Base-by-base conservation (phyloP, 345 rosid genomes). In the Gossypium mustelinum region DNA sequence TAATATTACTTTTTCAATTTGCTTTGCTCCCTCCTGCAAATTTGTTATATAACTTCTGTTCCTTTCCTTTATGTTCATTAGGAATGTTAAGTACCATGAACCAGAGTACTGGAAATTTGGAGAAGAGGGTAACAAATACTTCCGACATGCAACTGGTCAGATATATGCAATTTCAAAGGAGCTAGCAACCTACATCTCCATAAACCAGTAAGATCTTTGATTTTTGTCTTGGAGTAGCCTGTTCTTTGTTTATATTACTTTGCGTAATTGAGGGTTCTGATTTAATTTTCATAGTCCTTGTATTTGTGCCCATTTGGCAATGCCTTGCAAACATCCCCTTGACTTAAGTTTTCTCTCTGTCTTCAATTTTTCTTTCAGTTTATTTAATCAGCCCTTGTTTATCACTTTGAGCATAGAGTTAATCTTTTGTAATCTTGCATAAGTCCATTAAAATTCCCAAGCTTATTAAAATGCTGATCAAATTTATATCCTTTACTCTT, bases 31-130 rank as follows among this genome's bases (percentile, higher is more conserved):
- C 70, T 68, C 52, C 45, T 14, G 63, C 18, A 61, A 7, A 11
- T 14, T 27, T 73, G 22, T 60, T 66, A 4, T 27, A 29, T 70
- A 17, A 12, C 22, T 78, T 50, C 41, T 34, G 41, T 55, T 14
- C 12, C 54, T 29, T 78, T 50, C 52, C 61, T 25, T 71, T 44
- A 9, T 80, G 47, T 71, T 76, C 27, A 43, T 34, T 79, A 90
- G 99, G 92, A 87, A 77, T 83, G 99, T 91, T 83, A 95, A 93
- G 82, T 95, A 95, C 82, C 97, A 90, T 59, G 99, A 95, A 75
- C 98, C 99, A 51, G 99, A 95, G 83, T 86, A 85, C 79, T 95
- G 99, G 99, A 95, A 93, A 89, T 95, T 93, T 75, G 99, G 97
- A 68, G 98, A 91, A 70, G 97, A 86, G 16, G 99, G 98, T 57